These are phyloP conservation scores for Aquilaria agallochum DNA, from an alignment of 441 rosid species.

Conservation along the genomic window DNA sequence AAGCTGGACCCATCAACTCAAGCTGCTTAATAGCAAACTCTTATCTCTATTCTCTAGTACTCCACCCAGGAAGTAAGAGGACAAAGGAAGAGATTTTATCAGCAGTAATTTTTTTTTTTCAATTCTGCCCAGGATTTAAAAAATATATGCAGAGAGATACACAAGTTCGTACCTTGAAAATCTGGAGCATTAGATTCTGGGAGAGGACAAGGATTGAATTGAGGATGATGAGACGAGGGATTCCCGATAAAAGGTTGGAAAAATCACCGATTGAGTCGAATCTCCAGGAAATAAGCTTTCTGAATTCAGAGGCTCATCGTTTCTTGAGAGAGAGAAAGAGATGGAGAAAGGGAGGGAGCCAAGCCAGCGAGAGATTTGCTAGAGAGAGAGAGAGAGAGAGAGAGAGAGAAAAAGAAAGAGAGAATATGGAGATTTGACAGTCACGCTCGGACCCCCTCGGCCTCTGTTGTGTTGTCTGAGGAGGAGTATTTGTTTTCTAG, in stretches of 20 bases:
- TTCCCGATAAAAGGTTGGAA: conserved; percentile 29
- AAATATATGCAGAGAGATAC: neutral
- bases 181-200: conserved; percentile 40
- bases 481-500: too few species aligned
- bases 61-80: neutral
- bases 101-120: neutral
- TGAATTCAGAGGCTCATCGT: conserved; percentile 21
- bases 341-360: too few species aligned
- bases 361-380: conserved; percentile 10
- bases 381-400: conserved; percentile 19
- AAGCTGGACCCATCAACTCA: conserved; percentile 8
- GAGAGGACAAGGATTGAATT: conserved; percentile 23
- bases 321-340: too few species aligned
- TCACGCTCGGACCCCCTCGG: conserved; percentile 47
- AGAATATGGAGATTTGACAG: conserved; percentile 68
- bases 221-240: conserved; percentile 15
- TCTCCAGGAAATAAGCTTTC: conserved; percentile 14
- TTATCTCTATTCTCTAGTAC: too few species aligned
- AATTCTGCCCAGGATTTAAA: neutral
- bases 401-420: conserved; percentile 23
- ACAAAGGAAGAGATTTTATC: neutral
- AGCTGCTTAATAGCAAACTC: neutral
- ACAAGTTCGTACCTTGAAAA: conserved; percentile 40
- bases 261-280: conserved; percentile 33
- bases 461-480: too few species aligned